Base-by-base conservation (phyloP, 1,139 yeast genomes). In the Magnusiomyces ingens region DNA sequence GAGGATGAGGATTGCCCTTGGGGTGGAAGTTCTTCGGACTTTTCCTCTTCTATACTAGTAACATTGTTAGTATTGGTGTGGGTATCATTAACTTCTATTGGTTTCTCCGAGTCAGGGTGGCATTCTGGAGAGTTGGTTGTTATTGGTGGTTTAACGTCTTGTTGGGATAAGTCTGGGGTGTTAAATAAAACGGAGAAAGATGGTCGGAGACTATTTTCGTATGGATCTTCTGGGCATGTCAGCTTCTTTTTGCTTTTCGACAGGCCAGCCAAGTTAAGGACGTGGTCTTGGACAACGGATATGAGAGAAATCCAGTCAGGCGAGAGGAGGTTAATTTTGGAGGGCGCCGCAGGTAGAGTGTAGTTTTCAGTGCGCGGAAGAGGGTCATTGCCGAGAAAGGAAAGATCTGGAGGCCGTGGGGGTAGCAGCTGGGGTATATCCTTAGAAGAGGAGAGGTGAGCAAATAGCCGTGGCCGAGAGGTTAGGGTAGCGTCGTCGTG, bases 401-500 rank as follows among this genome's bases (percentile, higher is more conserved):
- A 45, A 35, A 45, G 48, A 17, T 45, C 40, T n/a, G 41, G 17
- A 17, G 21, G 45, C n/a, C 15, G 15, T 6, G 26, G 12, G 2
- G 22, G 41, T 12, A 45, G 17, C n/a, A 40, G 38, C 5, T 35
- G 32, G 4, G 32, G 32, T 26, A 26, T 26, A 26, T 8, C 8
- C 8, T 26, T 26, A 26, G 4, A 5, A 5, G 32, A 8, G 8
- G 32, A 4, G 32, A 26, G 8, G 8, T 8, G 32, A 8, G 32
- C 4, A 26, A 26, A 26, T 26, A 26, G 8, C 32, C 8, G 32
- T 4, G 32, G 32, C 8, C 32, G 4, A 8, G 32, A 26, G 32
- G 4, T 29, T 19, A 75, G 75, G 6, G 78, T 78, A 49, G 78
- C 76, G 52, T 77, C 81, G 2, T 68, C 71, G 2, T 70, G 54